Percentiles rank a stretch among this genome's conserved stretches.
Evolutionary conservation across 2,329 filamentous ascomycete species (phyloP).

Genomic region (Diplocarpon rosae): DNA sequence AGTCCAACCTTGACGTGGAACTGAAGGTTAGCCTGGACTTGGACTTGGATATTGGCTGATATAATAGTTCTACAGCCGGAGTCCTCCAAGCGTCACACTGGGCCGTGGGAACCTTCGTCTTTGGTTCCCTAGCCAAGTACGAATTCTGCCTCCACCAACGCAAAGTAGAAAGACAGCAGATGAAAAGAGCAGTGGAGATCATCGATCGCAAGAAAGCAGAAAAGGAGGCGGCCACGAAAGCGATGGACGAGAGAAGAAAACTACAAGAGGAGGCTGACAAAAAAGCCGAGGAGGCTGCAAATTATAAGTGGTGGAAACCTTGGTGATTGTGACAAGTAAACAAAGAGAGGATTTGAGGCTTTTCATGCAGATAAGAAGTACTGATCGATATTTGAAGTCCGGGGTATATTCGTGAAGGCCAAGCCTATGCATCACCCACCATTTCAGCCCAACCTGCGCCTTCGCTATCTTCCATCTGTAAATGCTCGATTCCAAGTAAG

Average conservation of each 20-base stretch:
- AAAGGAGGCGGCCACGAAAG: slow-evolving; percentile 39
- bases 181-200: slow-evolving; percentile 77
- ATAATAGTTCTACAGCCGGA: slow-evolving; percentile 33
- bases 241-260: slow-evolving; percentile 32
- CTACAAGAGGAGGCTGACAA: slow-evolving; percentile 33
- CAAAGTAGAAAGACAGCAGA: slow-evolving; percentile 64
- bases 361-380: too few species aligned
- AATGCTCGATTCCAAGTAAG: neutral
- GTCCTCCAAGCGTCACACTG: slow-evolving; percentile 66
- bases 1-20: neutral
- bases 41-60: neutral
- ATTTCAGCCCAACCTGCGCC: too few species aligned
- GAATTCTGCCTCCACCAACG: slow-evolving; percentile 75
- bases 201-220: slow-evolving; percentile 63
- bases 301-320: slow-evolving; percentile 23
- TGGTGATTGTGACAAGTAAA: slow-evolving; percentile 15
- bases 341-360: too few species aligned
- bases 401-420: neutral
- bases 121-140: slow-evolving; percentile 61
- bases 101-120: slow-evolving; percentile 68
- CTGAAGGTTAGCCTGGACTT: neutral
- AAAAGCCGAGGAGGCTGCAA: slow-evolving; percentile 19
- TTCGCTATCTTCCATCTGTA: too few species aligned
- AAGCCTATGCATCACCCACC: neutral
- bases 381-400: too few species aligned